Evolutionary conservation across 2,329 filamentous ascomycete species (phyloP), one percentile per base, ranked within the genome.

Genomic region (Beauveria sp.): DNA sequence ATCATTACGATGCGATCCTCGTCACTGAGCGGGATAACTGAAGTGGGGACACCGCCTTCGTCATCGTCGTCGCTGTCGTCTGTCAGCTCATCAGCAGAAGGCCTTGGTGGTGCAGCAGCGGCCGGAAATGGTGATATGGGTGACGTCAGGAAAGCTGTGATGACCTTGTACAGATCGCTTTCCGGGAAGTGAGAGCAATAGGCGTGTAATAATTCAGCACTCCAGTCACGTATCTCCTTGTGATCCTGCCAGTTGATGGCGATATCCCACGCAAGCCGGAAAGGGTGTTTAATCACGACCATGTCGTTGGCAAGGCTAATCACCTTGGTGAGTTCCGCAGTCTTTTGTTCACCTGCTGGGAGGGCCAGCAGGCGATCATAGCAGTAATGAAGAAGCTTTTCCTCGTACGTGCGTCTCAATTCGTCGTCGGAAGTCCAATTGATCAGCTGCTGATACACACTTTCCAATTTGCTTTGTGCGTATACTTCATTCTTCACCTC

Each of bases 201-300:
- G 66, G 92, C 87, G 60, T 88, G 83, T 26, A 99, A 77, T n/a
- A 93, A 79, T 49, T 84, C 85, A 49, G 85, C 83, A 70, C 98
- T 93, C 79, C 91, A 89, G 28, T 91, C 84, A n/a, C 82, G 78
- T 53, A 95, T 82, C 52, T 84, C 84, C 67, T 90, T 86, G 48
- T 86, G 78, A 72, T 97, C 93, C 67, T 89, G 84, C 90, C 93
- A 98, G 70, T 98, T 91, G 63, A 99, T 80, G 34, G 89, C 83
- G 64, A 97, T 88, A 68, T 91, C 88, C 96, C 96, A 99, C 0
- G 95, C 95, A 18, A 96, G 80, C 65, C 88, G 85, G 75, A 88
- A 96, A 0, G 91, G 90, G 68, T 98, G 92, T 68, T 93, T 93
- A 72, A 99, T 95, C 63, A 96, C 90, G 64, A 99, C 93, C 90